Evolutionary conservation across 1,284 basidiomycete species (phyloP), one percentile per base, ranked within the genome.

Genomic region (Heterobasidion irregulare): DNA sequence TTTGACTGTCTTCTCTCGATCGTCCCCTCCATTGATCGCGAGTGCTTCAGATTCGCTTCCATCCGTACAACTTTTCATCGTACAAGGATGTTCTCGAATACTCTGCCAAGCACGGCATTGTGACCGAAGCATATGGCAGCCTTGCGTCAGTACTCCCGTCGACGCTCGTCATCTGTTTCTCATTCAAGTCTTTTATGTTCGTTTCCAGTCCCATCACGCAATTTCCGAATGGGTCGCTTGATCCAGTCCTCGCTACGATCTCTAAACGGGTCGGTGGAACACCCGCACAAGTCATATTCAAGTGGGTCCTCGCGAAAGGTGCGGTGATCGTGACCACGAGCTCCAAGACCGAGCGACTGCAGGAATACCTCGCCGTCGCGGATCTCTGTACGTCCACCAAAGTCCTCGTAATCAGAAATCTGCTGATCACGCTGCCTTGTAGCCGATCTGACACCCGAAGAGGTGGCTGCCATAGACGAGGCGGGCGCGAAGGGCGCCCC

Each of bases 291-390:
- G 77, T 91, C 8, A 72, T 91, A 8, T 70, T 88, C 38, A 76
- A 82, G 1, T 87, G 86, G 86, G 75, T 79, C 0, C 79, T 79
- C 61, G 71, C 75, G 43, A 88, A 88, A 62, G 84, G 82, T 15
- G 80, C 78, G 2, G 78, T 84, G 0, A 77, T 82, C 52, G 77
- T 88, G 53, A 87, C 84, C 79, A 86, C 86, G 6, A 89, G 84
- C 57, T 83, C 82, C 8, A 84, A 73, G 56, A 80, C 79, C 60
- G 71, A 76, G 32, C 80, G 83, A 45, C 72, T 91, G 48, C 66
- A 83, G 61, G 80, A 84, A 54, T 92, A 92, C 63, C 70, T 91
- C 41, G 77, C 71, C 2, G 81, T 82, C 4, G 83, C 75, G 1
- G 78, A 86, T 54, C 71, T 87, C 2, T 70, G 85, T 60, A 36